phyloP scores from a whole-genome alignment of 441 rosid species.

The Jatropha multifida region DNA sequence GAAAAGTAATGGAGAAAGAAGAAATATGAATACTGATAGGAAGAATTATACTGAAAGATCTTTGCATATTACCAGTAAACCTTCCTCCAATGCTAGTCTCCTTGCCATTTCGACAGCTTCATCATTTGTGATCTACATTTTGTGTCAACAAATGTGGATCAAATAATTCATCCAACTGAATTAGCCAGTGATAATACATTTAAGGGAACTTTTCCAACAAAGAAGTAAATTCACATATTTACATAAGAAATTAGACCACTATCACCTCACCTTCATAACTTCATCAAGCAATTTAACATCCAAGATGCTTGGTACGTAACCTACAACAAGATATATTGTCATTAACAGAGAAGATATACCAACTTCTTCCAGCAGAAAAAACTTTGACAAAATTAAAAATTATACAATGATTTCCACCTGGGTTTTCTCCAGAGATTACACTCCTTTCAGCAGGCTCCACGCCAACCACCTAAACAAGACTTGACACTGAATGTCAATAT shows the following conservation, averaged over 20 bases:
- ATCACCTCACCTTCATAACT: slow-evolving; percentile 63
- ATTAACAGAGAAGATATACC: slow-evolving; percentile 22
- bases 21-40: background rate
- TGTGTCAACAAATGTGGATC: slow-evolving; percentile 8
- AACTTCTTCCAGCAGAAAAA: slow-evolving; percentile 12
- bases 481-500: slow-evolving; percentile 9
- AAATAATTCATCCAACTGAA: background rate
- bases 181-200: background rate
- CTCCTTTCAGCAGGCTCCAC: slow-evolving; percentile 96
- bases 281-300: slow-evolving; percentile 86
- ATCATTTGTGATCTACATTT: slow-evolving; percentile 64
- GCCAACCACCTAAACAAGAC: slow-evolving; percentile 61
- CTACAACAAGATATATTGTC: slow-evolving; percentile 36
- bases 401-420: slow-evolving; percentile 43
- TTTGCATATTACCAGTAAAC: slow-evolving; percentile 69
- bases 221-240: background rate
- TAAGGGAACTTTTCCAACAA: background rate
- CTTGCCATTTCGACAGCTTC: slow-evolving; percentile 94
- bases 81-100: slow-evolving; percentile 89
- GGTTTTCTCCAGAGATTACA: slow-evolving; percentile 76
- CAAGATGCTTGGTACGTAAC: slow-evolving; percentile 72
- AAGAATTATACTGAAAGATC: slow-evolving; percentile 18
- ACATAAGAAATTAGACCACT: background rate
- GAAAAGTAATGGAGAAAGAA: background rate
- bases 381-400: slow-evolving; percentile 11